These are phyloP conservation scores for Hansenula sp. DNA, from an alignment of 1,139 yeast genomes.

Conservation along the genomic window DNA sequence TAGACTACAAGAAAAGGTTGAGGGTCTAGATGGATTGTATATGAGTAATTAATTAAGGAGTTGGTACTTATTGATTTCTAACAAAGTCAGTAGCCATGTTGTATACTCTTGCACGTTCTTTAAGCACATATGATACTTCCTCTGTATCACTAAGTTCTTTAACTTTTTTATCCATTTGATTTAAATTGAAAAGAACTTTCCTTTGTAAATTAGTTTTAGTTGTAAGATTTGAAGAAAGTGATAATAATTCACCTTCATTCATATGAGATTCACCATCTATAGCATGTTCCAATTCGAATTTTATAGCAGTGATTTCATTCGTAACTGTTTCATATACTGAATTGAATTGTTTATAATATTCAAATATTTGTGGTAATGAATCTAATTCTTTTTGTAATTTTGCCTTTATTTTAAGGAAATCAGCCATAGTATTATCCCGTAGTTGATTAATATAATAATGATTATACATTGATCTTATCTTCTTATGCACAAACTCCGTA, in stretches of 20 bases:
- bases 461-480: constrained; percentile 11
- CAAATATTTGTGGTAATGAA: constrained; percentile 3
- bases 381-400: constrained; percentile 7
- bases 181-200: constrained; percentile 12
- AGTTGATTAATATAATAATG: constrained; percentile 18
- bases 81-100: constrained; percentile 22
- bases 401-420: constrained; percentile 13
- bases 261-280: neutral
- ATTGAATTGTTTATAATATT: constrained; percentile 2
- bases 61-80: constrained; percentile 1
- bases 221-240: neutral
- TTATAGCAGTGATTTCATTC: neutral
- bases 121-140: constrained; percentile 20
- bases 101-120: constrained; percentile 22
- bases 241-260: constrained; percentile 1
- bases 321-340: neutral
- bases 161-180: constrained; percentile 9
- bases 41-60: too few relatives aligned
- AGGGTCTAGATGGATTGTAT: too few relatives aligned
- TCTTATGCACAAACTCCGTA: constrained; percentile 15
- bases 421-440: constrained; percentile 11
- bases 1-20: too few relatives aligned
- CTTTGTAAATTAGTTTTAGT: constrained; percentile 7
- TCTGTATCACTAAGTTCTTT: constrained; percentile 11
- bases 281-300: neutral